Base-by-base conservation (phyloP, 345 rosid genomes). In the Stellera chamaejasme region DNA sequence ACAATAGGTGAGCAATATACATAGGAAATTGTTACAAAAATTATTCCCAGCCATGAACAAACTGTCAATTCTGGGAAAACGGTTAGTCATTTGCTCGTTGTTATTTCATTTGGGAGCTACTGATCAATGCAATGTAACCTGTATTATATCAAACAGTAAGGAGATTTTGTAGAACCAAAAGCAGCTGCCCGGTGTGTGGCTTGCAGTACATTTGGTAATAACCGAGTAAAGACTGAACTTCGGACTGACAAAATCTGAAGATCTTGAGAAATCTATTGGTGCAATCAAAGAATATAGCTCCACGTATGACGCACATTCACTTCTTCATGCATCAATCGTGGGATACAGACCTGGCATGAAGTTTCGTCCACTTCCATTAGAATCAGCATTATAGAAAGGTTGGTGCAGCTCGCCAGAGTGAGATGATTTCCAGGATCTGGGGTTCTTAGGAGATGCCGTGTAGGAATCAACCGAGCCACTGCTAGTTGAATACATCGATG, bases 321-420 rank as follows among this genome's bases (percentile, higher is more conserved):
- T 11, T 27, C 58, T 54, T 69, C 59, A 79, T 32, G 19, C n/a
- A 63, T 82, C 81, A 27, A 62, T 57, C 0, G 80, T 55, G 11
- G 85, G 82, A 55, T 79, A 80, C 27, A 67, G 62, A 32, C 77
- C 68, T 11, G 84, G 78, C 82, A 85, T 69, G 69, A 59, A 63
- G 36, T 41, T 11, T 2, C 59, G 72, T 47, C 82, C 81, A 53
- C 74, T 70, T 63, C 95, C 90, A 43, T 86, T 86, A 11, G 87
- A 83, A 54, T 81, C 88, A 32, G 80, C 68, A 58, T 67, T 77
- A 55, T 66, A 74, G 43, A 72, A 78, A n/a, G 72, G 66, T 63
- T 77, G 82, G 23, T 75, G 84, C 54, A 86, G 80, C 74, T 84
- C 95, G 48, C 89, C 90, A 0, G 80, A 80, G 68, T 80, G 80